phyloP scores from a whole-genome alignment of 2,329 filamentous ascomycete species.

The Scytalidium sp. region DNA sequence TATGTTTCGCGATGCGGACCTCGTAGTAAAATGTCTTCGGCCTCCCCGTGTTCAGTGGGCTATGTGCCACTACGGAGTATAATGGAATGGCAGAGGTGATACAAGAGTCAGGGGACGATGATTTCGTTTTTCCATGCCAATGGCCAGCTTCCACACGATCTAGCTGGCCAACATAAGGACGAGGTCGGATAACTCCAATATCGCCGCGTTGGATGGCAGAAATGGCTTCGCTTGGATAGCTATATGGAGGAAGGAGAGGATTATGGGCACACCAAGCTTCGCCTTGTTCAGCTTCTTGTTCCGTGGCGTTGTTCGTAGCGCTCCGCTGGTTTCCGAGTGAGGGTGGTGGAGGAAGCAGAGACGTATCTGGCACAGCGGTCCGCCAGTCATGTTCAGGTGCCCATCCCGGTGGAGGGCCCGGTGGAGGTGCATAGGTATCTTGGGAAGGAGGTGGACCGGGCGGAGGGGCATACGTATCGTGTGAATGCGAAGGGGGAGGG shows the following conservation, averaged over 20 bases:
- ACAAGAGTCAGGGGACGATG: constrained; percentile 55
- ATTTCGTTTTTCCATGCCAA: constrained; percentile 45
- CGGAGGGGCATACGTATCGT: constrained; percentile 13
- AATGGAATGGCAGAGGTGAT: constrained; percentile 67
- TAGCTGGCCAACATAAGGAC: constrained; percentile 45
- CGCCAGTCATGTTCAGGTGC: constrained; percentile 64
- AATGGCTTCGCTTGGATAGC: constrained; percentile 43
- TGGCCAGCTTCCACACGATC: constrained; percentile 43
- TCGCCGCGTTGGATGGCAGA: constrained; percentile 48
- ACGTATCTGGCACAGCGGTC: constrained; percentile 66
- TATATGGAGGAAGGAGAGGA: constrained; percentile 53
- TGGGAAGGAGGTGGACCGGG: constrained; percentile 19
- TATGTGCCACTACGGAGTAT: constrained; percentile 60
- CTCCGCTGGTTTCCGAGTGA: constrained; percentile 63
- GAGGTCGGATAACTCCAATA: constrained; percentile 52
- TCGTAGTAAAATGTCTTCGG: constrained; percentile 70
- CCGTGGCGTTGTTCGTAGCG: constrained; percentile 66
- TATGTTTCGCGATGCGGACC: constrained; percentile 50
- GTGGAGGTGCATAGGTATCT: constrained; percentile 33
- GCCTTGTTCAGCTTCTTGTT: constrained; percentile 60
- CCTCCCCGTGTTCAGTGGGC: constrained; percentile 43
- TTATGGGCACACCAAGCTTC: constrained; percentile 63
- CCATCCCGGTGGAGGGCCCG: constrained; percentile 30
- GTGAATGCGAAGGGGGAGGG: constrained; percentile 25
- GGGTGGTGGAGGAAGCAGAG: constrained; percentile 70